Evolutionary conservation across 176 grass and related monocot genomes (phyloP).

Genomic region (Oropetium thomaeum): DNA sequence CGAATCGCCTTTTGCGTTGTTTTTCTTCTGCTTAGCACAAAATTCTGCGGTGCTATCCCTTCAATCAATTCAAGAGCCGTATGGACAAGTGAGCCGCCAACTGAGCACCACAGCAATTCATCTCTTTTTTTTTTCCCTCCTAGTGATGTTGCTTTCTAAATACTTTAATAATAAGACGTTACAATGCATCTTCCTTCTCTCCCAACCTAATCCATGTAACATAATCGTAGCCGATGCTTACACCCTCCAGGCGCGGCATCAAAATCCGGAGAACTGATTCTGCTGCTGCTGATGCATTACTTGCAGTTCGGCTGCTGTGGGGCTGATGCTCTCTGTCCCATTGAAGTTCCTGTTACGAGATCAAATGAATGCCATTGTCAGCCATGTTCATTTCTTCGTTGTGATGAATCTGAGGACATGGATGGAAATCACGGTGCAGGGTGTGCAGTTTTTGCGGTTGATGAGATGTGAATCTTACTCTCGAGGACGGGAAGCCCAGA

Average conservation of each 20-base stretch:
- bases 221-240: constrained; percentile 39
- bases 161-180: constrained; percentile 61
- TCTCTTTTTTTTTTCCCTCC: not conserved
- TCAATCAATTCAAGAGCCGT: constrained; percentile 59
- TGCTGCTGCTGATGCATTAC: constrained; percentile 54
- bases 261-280: constrained; percentile 65
- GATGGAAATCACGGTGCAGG: not conserved
- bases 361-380: constrained; percentile 21
- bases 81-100: constrained; percentile 43
- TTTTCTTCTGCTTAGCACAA: constrained; percentile 11
- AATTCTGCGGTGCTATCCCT: constrained; percentile 46
- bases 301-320: constrained; percentile 62
- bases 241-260: constrained; percentile 39
- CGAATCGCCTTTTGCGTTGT: constrained; percentile 29
- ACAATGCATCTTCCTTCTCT: constrained; percentile 30
- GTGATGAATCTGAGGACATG: not conserved
- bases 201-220: constrained; percentile 24
- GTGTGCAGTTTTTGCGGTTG: not conserved
- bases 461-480: constrained; percentile 56
- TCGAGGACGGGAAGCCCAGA: constrained; percentile 78
- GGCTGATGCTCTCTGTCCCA: constrained; percentile 48
- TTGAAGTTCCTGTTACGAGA: constrained; percentile 52
- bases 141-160: constrained; percentile 44
- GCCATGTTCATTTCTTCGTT: constrained; percentile 8
- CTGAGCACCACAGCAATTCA: constrained; percentile 34